phyloP scores from a whole-genome alignment of 768 basidiomycete species.

The Pleurotus tuoliensis region DNA sequence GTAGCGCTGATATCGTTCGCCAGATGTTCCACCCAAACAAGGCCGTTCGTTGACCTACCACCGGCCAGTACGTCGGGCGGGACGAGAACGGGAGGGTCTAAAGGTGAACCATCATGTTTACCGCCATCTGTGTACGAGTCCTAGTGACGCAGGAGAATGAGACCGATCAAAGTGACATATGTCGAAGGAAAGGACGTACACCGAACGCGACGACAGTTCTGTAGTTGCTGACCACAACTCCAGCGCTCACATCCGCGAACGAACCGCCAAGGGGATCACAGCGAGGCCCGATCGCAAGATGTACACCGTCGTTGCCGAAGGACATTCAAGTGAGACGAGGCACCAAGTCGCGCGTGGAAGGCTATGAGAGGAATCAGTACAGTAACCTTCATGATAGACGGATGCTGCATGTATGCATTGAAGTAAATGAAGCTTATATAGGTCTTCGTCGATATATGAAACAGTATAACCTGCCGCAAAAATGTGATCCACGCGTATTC shows the following conservation, averaged over 20 bases:
- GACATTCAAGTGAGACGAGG: not conserved
- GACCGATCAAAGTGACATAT: not conserved
- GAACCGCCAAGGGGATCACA: slow-evolving; percentile 39
- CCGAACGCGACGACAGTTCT: slow-evolving; percentile 53
- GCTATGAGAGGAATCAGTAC: no score
- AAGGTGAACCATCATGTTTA: slow-evolving; percentile 41
- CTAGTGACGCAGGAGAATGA: slow-evolving; percentile 14
- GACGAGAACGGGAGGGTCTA: slow-evolving; percentile 39
- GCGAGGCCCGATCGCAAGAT: slow-evolving; percentile 41
- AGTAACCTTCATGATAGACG: no score
- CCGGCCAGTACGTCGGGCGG: slow-evolving; percentile 43
- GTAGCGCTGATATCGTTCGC: slow-evolving; percentile 36
- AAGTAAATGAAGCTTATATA: no score
- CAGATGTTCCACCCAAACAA: slow-evolving; percentile 47
- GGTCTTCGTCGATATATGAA: no score
- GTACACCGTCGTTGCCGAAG: slow-evolving; percentile 26
- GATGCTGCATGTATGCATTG: no score
- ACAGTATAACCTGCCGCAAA: no score
- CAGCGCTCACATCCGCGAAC: slow-evolving; percentile 45
- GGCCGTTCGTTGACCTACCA: slow-evolving; percentile 48
- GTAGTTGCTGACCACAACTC: slow-evolving; percentile 29
- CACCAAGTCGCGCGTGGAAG: no score
- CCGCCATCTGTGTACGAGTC: slow-evolving; percentile 49
- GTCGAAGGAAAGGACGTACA: slow-evolving; percentile 22
- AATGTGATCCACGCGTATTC: no score